phyloP scores from a whole-genome alignment of 176 grass and related monocot genomes.

The Poa pratensis region DNA sequence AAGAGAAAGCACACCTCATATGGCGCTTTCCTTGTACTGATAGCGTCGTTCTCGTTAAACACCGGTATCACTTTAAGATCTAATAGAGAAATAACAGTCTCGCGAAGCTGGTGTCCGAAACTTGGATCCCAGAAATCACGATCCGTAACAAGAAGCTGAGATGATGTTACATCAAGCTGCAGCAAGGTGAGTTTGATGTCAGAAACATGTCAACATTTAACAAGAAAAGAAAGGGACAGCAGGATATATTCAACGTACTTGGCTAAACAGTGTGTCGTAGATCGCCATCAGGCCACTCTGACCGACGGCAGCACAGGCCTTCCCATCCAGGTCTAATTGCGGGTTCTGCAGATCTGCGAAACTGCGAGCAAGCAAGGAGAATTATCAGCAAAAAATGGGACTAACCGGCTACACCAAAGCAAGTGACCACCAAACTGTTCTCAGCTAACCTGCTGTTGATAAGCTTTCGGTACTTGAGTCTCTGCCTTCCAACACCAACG shows the following conservation, averaged over 20 bases:
- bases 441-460: constrained; percentile 72
- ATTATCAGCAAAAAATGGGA: constrained; percentile 23
- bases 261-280: constrained; percentile 88
- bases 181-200: neutral
- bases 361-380: constrained; percentile 40
- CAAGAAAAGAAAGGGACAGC: neutral
- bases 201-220: neutral
- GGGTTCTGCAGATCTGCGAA: constrained; percentile 95
- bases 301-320: constrained; percentile 89
- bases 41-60: constrained; percentile 97
- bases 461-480: constrained; percentile 80
- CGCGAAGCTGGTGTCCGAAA: constrained; percentile 78
- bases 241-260: constrained; percentile 45
- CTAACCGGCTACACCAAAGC: neutral
- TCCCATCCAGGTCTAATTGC: constrained; percentile 77
- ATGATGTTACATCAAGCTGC: constrained; percentile 94
- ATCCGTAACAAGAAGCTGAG: constrained; percentile 97
- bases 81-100: constrained; percentile 73
- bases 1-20: constrained; percentile 66
- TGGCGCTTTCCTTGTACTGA: constrained; percentile 87
- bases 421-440: neutral
- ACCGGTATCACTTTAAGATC: constrained; percentile 81
- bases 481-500: constrained; percentile 88
- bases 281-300: constrained; percentile 96
- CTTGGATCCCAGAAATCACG: constrained; percentile 80